Base-by-base conservation (phyloP, 1,139 yeast genomes). In the Eremothecium sinecaudum region DNA sequence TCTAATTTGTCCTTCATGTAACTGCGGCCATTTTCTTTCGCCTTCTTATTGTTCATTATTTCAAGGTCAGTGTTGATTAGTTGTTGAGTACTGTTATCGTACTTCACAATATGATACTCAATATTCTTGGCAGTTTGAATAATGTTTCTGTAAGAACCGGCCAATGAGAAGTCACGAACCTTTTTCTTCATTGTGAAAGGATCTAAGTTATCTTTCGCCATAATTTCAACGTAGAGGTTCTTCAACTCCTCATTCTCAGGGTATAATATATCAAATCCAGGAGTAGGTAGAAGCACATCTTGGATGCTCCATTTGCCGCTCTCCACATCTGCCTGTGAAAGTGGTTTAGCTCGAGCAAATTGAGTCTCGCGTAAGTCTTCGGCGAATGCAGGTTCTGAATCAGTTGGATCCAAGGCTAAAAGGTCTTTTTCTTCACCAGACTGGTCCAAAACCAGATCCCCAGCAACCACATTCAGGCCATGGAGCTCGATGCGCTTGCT, bases 211-310 rank as follows among this genome's bases (percentile, higher is more conserved):
- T 90, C 97, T 40, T 69, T 63, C 2, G 69, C 71, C 98, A 92
- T 90, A 13, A 73, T 66, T 3, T 72, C 75, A 32, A 73, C 69
- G 55, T 90, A 92, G 1, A 75, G 73, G 28, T 75, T 66, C 45
- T 64, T 66, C 36, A 87, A 63, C 28, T 64, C 54, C 36, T 71
- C 72, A 49, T 83, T 80, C 12, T 67, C 62, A 3, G 99, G 98
- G 51, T 92, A 92, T 14, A 69, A 55, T 18, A 90, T 73, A 52
- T 84, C 96, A 55, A 75, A 84, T 0, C 99, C 99, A 2, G 99
- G 98, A 2, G 94, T 73, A 10, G 99, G 97, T 37, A 92, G 65
- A 2, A 92, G 94, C 24, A 90, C 69, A 57, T 92, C 97, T 50
- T 71, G 79, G 27, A 90, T 80, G 14, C 79, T 60, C 54, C 70